phyloP scores from a whole-genome alignment of 2,329 filamentous ascomycete genomes.

The Alternaria burnsii region DNA sequence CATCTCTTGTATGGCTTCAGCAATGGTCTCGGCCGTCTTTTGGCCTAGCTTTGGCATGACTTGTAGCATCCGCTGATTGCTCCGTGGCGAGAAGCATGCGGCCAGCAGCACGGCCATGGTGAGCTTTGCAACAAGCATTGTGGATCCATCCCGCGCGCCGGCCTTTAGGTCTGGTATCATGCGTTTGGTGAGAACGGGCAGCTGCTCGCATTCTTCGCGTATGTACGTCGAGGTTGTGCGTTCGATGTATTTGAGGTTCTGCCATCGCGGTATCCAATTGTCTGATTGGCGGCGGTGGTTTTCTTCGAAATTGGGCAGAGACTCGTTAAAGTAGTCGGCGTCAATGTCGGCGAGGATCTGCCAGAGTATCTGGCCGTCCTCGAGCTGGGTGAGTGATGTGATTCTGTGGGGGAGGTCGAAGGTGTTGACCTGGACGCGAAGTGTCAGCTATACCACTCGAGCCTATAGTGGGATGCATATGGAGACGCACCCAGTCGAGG shows the following conservation, averaged over 20 bases:
- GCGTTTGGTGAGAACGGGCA: slow-evolving; percentile 50
- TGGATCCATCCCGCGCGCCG: slow-evolving; percentile 56
- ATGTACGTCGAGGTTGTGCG: slow-evolving; percentile 59
- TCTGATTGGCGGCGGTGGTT: slow-evolving; percentile 53
- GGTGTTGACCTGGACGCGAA: slow-evolving; percentile 52
- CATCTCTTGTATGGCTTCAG: slow-evolving; percentile 53
- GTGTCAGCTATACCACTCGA: slow-evolving; percentile 11
- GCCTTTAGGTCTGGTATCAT: slow-evolving; percentile 59
- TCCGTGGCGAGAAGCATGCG: slow-evolving; percentile 57
- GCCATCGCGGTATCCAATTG: slow-evolving; percentile 62
- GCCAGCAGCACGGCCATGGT: slow-evolving; percentile 60
- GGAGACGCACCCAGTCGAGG: slow-evolving; percentile 48
- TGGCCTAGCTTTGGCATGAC: slow-evolving; percentile 51
- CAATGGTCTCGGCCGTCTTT: slow-evolving; percentile 50
- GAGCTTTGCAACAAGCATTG: slow-evolving; percentile 53
- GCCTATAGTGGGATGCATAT: neutral
- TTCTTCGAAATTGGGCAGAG: slow-evolving; percentile 57
- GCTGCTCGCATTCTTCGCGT: slow-evolving; percentile 55
- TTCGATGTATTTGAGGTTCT: slow-evolving; percentile 62
- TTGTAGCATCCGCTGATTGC: slow-evolving; percentile 58
- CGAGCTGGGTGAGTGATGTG: slow-evolving; percentile 54
- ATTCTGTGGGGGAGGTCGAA: slow-evolving; percentile 53
- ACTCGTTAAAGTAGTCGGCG: slow-evolving; percentile 57
- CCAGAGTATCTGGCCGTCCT: slow-evolving; percentile 59
- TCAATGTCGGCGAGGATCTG: slow-evolving; percentile 59